A percentile compares a stretch with the other conserved stretches of the same genome.
These are phyloP conservation scores for Sclerotinia borealis DNA, from an alignment of 2,329 filamentous ascomycete species.

Conservation along the genomic window DNA sequence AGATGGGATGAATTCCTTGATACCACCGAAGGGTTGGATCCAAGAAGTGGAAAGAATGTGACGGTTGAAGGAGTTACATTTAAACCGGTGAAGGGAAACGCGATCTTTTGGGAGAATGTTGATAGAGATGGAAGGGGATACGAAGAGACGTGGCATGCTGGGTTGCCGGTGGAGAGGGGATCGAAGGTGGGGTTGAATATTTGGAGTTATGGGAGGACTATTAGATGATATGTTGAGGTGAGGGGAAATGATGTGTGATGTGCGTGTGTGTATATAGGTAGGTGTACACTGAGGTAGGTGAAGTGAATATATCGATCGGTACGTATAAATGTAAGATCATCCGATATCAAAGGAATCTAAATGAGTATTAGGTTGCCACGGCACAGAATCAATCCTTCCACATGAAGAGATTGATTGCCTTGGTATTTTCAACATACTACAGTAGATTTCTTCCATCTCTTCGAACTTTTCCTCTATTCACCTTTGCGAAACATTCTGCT, in stretches of 20 bases:
- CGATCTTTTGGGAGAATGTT: conserved; percentile 58
- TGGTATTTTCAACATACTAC: neutral
- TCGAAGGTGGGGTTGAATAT: conserved; percentile 58
- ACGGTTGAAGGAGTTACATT: conserved; percentile 45
- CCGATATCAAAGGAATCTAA: neutral
- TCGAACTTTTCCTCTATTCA: neutral
- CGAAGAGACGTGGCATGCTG: conserved; percentile 55
- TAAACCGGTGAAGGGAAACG: conserved; percentile 50
- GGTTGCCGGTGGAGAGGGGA: conserved; percentile 49
- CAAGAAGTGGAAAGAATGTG: conserved; percentile 20
- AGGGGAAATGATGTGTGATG: neutral
- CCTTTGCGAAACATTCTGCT: neutral
- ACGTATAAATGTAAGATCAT: neutral
- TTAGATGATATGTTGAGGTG: neutral
- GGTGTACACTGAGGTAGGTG: neutral
- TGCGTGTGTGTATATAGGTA: neutral
- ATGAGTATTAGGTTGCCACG: neutral
- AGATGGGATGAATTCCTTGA: conserved; percentile 54
- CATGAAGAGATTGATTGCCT: neutral
- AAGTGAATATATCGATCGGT: neutral
- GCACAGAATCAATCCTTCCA: neutral
- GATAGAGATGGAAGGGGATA: conserved; percentile 48
- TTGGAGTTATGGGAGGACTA: conserved; percentile 48
- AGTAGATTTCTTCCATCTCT: neutral
- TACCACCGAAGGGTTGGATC: conserved; percentile 35